Evolutionary conservation across 192 early-diverging fungal species (phyloP), one percentile per base, ranked within the genome.

Genomic region (Linnemannia hyalina): DNA sequence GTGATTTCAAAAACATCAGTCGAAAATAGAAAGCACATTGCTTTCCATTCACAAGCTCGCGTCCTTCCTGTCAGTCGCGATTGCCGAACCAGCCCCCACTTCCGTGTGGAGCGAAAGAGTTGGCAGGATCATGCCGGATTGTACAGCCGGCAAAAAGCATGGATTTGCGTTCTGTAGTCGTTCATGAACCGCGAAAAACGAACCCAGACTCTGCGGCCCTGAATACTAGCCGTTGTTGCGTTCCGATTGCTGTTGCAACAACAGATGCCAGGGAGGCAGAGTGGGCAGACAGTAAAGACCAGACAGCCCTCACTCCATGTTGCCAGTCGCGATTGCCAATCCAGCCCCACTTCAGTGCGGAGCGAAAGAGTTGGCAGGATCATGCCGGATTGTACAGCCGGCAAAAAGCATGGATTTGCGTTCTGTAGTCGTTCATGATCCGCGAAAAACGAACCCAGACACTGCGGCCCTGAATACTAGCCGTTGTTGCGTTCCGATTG

Each of bases 151-250:
- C 69, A 70, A 70, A 70, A 70, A 70, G 69, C 69, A 11, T 47
- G 46, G 46, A 47, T 47, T 47, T 47, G 46, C 46, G 46, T 47
- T 7, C 46, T 70, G 69, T 70, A 70, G 38, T 70, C 69, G 69
- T 70, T 70, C 69, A 70, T 70, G 69, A 70, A 20, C 69, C 69
- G 41, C 69, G 69, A 70, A 41, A 70, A 70, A 35, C 69, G 69
- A 29, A 71, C 69, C 68, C 35, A 23, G 36, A 79, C 70, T 72
- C n/a, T 72, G 68, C 70, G 70, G 68, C 46, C 55, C 70, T 35
- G 68, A 70, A 79, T 79, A 55, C 77, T 79, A 79, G 57, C 70
- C 57, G 68, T 79, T 40, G 47, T 79, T 79, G 69, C 77, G 57
- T 79, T 72, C 77, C 69, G 38, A 36, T 57, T 72, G 47, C 69